Evolutionary conservation across 2,329 filamentous ascomycete species (phyloP), one percentile per base, ranked within the genome.

Genomic region (Elsinoe necatrix): DNA sequence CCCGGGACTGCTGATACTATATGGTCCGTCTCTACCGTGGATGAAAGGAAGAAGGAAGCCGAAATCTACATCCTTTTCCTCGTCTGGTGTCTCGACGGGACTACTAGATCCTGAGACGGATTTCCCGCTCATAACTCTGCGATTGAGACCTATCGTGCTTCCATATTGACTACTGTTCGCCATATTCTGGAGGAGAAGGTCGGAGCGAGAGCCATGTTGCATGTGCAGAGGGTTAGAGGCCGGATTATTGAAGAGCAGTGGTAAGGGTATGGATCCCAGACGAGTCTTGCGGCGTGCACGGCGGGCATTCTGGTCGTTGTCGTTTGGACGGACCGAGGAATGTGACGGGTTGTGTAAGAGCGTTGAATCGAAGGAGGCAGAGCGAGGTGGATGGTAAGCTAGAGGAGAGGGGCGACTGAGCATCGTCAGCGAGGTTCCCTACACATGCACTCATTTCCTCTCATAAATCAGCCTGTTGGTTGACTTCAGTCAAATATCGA

Each of bases 31-130:
- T 3, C 25, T 34, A 11, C 45, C 45, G 2, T 50, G 45, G 5
- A 50, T 50, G 12, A 50, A 18, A 18, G 45, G 45, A 6, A 50
- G 16, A 9, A 50, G 27, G 16, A 31, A 50, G 8, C 45, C 16
- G 25, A 31, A 50, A 34, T 50, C 45, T 25, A 50, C 23, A 50
- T 50, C 45, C 45, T 50, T 50, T 14, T 50, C 45, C 14, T 50
- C 45, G 16, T 50, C 45, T 18, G 45, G 45, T 9, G 45, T 50
- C n/a, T 50, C 45, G 1, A 50, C 45, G 2, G 45, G 45, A 20
- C 45, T 50, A 21, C 45, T 27, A 4, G 43, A 48, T 11, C 43
- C 21, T 4, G 43, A 48, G 3, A 8, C 12, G 3, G 43, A 29
- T 29, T 20, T 23, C 41, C 41, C 21, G 7, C 41, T 23, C 20